phyloP scores from a whole-genome alignment of 768 basidiomycete species.

The Candolleomyces efflorescens region DNA sequence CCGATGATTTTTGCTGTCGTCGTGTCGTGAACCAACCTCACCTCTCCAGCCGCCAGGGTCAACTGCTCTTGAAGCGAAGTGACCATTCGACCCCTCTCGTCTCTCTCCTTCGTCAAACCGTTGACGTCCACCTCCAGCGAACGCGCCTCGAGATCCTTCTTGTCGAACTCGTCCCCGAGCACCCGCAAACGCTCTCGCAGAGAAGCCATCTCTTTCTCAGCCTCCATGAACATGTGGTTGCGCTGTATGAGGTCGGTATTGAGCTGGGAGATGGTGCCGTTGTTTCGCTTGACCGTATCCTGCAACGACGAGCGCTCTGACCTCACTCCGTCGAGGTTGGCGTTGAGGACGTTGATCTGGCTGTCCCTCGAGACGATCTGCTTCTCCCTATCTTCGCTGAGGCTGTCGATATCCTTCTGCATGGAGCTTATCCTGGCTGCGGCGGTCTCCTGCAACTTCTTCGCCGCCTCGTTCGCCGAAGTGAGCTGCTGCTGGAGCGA shows the following conservation, averaged over 20 bases:
- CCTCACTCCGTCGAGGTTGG: not conserved
- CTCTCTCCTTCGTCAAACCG: not conserved
- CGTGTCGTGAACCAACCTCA: not conserved
- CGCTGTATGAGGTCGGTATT: not conserved
- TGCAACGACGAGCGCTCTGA: not conserved
- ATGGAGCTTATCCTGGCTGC: not conserved
- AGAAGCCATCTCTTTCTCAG: not conserved
- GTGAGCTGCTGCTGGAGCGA: not conserved
- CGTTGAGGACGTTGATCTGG: not conserved
- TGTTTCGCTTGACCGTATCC: not conserved
- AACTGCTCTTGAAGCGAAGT: not conserved
- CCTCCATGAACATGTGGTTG: not conserved
- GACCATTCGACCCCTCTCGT: not conserved
- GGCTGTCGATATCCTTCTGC: not conserved
- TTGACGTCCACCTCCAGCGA: not conserved
- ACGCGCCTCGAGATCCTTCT: not conserved
- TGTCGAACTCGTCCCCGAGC: not conserved
- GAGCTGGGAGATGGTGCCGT: slow-evolving; percentile 1
- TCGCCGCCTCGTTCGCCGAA: not conserved
- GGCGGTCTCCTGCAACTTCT: not conserved
- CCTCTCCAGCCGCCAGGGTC: not conserved
- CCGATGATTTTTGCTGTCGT: not conserved
- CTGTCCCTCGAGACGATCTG: not conserved
- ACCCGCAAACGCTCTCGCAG: not conserved
- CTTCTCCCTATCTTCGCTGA: not conserved